These are phyloP conservation scores for Claviceps lovelessii DNA, from an alignment of 2,329 filamentous ascomycete genomes.

Conservation along the genomic window DNA sequence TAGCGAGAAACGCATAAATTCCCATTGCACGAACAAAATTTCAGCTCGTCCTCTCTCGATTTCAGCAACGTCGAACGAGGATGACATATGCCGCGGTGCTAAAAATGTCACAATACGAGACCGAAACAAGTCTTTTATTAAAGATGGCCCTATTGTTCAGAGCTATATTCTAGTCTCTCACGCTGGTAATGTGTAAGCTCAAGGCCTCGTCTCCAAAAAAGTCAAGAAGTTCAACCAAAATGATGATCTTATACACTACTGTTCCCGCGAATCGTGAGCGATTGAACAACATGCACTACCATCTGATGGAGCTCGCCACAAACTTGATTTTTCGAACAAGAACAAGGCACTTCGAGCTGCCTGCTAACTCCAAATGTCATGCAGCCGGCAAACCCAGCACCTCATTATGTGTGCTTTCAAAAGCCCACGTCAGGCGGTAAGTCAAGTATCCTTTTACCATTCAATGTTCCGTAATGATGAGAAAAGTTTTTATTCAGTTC, in stretches of 20 bases:
- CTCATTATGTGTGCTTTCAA: neutral
- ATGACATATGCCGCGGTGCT: no score
- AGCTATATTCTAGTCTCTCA: neutral
- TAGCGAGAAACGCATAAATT: neutral
- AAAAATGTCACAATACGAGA: neutral
- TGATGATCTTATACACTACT: slow-evolving; percentile 45
- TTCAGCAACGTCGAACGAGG: no score
- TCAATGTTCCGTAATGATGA: slow-evolving; percentile 38
- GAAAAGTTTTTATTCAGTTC: slow-evolving; percentile 52
- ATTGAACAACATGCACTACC: slow-evolving; percentile 60
- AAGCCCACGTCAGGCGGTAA: neutral
- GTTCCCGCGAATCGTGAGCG: slow-evolving; percentile 51
- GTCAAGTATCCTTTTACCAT: neutral
- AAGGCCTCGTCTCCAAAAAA: neutral
- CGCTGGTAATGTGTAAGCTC: neutral
- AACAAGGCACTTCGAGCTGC: no score
- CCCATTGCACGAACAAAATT: neutral
- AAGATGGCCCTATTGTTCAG: neutral
- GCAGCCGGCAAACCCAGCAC: neutral
- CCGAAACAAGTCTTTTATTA: neutral
- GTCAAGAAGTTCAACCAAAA: slow-evolving; percentile 6
- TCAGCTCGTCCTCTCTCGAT: no score
- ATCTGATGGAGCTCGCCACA: slow-evolving; percentile 37
- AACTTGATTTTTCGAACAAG: neutral
- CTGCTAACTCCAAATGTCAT: neutral